Base-by-base conservation (phyloP, 768 basidiomycete species). In the Neoboletus magnificus region DNA sequence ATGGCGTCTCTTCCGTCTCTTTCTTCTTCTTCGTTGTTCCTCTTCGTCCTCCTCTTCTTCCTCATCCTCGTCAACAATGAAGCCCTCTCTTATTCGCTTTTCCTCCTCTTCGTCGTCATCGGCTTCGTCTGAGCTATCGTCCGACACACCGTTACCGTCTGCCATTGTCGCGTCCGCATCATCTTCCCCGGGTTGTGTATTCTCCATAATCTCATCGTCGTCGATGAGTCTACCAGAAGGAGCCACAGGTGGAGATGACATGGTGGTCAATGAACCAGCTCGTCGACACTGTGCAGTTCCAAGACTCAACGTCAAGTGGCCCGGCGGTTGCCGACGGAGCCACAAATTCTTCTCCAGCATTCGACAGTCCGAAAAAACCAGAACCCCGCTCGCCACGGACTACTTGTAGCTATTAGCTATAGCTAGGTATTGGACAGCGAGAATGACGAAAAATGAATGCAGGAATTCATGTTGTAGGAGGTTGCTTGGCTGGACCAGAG, bases 21-120 rank as follows among this genome's bases (percentile, higher is more conserved):
- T 91, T 56, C 82, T 80, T 61, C 80, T 80, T 62, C 82, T 76
- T 42, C 74, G 79, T 55, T 79, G 76, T 52, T 79, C 80, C 42
- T 80, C 78, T 41, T 82, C 83, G 15, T 81, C 83, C 2, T 93
- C 91, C 4, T 93, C 91, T 0, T 93, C 91, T 8, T 93, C 91
- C n/a, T 93, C 89, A 0, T 90, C 93, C 56, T 95, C 92, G 10
- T 90, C 90, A 9, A 94, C 93, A 63, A 98, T 97, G 68, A 98
- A 97, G 0, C 91, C 94, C 48, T 94, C 90, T 48, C 84, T 77
- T 53, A 97, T 84, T 54, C 82, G 78, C 54, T 82, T 80, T 63
- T 77, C 88, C 74, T 93, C 93, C 58, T 96, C 95, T 63, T 85
- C 89, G 66, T 96, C 93, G 46, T 96, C 93, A 36, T 95, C 91